phyloP scores from a whole-genome alignment of 169 alveolate species.

The Cryptosporidium felis region DNA sequence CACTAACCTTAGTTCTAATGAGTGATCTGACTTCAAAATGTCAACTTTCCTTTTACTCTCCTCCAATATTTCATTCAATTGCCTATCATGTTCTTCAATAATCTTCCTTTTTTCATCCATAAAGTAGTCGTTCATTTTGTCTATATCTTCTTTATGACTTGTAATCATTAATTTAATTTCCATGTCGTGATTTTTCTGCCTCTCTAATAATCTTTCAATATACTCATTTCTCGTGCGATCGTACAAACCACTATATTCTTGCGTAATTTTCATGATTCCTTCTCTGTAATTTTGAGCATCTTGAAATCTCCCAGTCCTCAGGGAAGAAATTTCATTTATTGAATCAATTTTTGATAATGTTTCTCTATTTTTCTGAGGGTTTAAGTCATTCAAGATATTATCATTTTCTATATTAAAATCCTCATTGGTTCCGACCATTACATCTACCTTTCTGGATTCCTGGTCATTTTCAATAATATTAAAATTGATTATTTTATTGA shows the following conservation, averaged over 20 bases:
- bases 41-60: constrained; percentile 65
- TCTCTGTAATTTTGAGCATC: constrained; percentile 69
- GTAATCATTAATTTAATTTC: constrained; percentile 51
- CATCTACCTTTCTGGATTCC: no score
- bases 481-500: no score
- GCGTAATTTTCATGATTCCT: constrained; percentile 69
- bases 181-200: constrained; percentile 67
- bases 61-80: constrained; percentile 34
- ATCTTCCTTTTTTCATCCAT: constrained; percentile 56
- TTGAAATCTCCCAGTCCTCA: constrained; percentile 57
- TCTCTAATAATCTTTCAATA: constrained; percentile 50
- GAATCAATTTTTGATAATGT: constrained; percentile 55
- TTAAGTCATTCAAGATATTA: neutral
- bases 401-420: neutral
- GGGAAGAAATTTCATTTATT: constrained; percentile 22
- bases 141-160: constrained; percentile 68
- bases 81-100: constrained; percentile 54
- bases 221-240: constrained; percentile 71
- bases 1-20: constrained; percentile 58
- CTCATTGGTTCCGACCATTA: constrained; percentile 5
- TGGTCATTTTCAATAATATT: no score
- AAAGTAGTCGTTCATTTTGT: constrained; percentile 65
- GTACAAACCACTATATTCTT: constrained; percentile 54
- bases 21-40: constrained; percentile 50
- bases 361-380: neutral